Evolutionary conservation across 192 early-diverging fungal species (phyloP), one percentile per base, ranked within the genome.

Genomic region (Geranomyces michiganensis): DNA sequence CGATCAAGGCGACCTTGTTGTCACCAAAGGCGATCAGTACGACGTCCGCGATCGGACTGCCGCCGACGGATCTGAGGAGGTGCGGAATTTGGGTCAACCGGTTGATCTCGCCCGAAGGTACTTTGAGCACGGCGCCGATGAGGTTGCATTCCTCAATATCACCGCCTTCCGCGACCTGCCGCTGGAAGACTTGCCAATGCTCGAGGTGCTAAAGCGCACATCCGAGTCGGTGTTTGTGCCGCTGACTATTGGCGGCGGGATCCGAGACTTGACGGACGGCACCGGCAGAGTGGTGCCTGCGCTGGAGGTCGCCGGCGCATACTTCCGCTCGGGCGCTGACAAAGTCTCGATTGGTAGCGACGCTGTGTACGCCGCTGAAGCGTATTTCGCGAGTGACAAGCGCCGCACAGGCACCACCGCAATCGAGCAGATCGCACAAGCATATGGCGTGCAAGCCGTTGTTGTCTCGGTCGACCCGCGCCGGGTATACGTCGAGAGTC

Each of bases 11-110:
- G 96, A 99, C 78, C 78, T 99, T 32, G 98, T 99, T 7, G 98
- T 99, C 0, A 99, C 98, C 22, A 99, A 99, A 78, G 98, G 98
- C 30, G 96, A 99, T 79, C 96, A 98, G 75, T 98, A 99, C 83
- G 98, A 98, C 73, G 96, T 99, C 0, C 87, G 96, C 15, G 96
- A 98, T 71, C 76, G 81, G 8, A 73, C n/a, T 46, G 56, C 56
- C 36, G 75, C 56, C 15, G 74, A 67, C 9, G 85, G 78, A 26
- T 56, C 56, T 1, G 84, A 86, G 17, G 82, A 92, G 24, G 94
- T 99, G 21, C 88, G 98, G 0, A 99, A 99, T 75, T 78, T 99
- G 32, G 98, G 98, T 19, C 96, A 97, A 66, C 98, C 98, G 10
- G 96, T 99, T 1, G 95, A 96, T 45, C 80, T 99, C 46, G 94